Base-by-base conservation (phyloP, 176 grass and related monocot species). In the Carex scoparia region DNA sequence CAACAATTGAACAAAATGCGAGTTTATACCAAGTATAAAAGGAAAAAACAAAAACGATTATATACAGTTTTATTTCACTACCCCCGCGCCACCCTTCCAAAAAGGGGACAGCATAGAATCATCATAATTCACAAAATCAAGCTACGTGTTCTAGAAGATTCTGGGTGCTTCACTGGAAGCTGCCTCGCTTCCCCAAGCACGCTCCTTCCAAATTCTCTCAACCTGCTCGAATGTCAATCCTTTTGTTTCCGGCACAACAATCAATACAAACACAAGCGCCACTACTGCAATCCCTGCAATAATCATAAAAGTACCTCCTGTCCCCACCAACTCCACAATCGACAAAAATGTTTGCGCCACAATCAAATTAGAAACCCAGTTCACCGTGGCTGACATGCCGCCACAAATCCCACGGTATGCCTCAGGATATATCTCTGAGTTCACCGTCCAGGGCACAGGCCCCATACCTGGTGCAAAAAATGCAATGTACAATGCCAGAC, bases 371-470 rank as follows among this genome's bases (percentile, higher is more conserved):
- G 92, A 98, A 10, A 89, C 31, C 95, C 95, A 98, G 49, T 98
- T 98, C 16, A 98, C 91, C 0, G 89, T 98, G 55, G 95, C 95
- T 1, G 95, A 98, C 95, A 98, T 98, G 84, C 95, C 95, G 0
- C 95, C 93, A 1, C 95, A 94, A 59, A 89, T 73, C 5, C 96
- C 93, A 12, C 96, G 91, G 84, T 98, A 98, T 0, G 86, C 88
- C 89, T 95, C 91, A 0, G 91, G 96, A 65, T 98, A 98, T 40
- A 98, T 95, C 79, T 98, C 96, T 0, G 93, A 95, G 86, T 98
- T 98, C 59, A 98, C 96, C 0, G 93, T 91, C 96, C 96, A 98
- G 1, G 96, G 96, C 15, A 98, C 96, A 0, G 93, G 91, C 5
- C 93, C 96, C 96, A 98, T 98, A 74, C 95, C 95, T 10, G 95